Evolutionary conservation across 495 filamentous ascomycete genomes (phyloP).

Genomic region (Penicillium roqueforti): DNA sequence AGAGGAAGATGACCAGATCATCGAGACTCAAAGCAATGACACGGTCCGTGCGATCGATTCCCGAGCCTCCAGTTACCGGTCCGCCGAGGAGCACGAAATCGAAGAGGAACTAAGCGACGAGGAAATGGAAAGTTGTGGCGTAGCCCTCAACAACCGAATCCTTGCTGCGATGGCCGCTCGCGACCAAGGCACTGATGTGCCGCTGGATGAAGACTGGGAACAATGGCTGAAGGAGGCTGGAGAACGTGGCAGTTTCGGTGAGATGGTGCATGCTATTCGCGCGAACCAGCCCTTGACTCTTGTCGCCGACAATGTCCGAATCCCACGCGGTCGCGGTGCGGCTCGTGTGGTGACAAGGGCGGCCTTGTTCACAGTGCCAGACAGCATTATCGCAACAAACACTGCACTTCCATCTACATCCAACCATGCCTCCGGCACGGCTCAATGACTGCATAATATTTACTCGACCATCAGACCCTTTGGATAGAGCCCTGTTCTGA

Average conservation of each 20-base stretch:
- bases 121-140: slow-evolving; percentile 66
- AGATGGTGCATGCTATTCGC: slow-evolving; percentile 42
- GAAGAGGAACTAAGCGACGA: slow-evolving; percentile 63
- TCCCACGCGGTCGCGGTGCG: slow-evolving; percentile 16
- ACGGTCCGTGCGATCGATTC: slow-evolving; percentile 24
- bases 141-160: slow-evolving; percentile 69
- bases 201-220: slow-evolving; percentile 77
- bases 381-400: slow-evolving; percentile 10
- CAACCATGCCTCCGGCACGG: slow-evolving; percentile 15
- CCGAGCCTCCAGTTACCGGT: slow-evolving; percentile 17
- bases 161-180: slow-evolving; percentile 62
- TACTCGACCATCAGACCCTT: background rate
- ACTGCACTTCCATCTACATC: slow-evolving; percentile 13
- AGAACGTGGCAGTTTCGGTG: slow-evolving; percentile 51
- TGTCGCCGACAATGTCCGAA: slow-evolving; percentile 26
- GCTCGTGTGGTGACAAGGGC: slow-evolving; percentile 16
- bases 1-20: slow-evolving; percentile 27
- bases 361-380: slow-evolving; percentile 12
- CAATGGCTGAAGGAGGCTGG: slow-evolving; percentile 80
- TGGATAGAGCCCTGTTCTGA: slow-evolving; percentile 7
- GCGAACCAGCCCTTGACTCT: slow-evolving; percentile 35
- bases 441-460: slow-evolving; percentile 12
- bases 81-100: slow-evolving; percentile 35
- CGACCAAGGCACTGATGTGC: slow-evolving; percentile 58
- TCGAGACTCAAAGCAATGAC: slow-evolving; percentile 24